phyloP scores from a whole-genome alignment of 2,329 filamentous ascomycete genomes.

The Pyrenophora tritici-repentis region DNA sequence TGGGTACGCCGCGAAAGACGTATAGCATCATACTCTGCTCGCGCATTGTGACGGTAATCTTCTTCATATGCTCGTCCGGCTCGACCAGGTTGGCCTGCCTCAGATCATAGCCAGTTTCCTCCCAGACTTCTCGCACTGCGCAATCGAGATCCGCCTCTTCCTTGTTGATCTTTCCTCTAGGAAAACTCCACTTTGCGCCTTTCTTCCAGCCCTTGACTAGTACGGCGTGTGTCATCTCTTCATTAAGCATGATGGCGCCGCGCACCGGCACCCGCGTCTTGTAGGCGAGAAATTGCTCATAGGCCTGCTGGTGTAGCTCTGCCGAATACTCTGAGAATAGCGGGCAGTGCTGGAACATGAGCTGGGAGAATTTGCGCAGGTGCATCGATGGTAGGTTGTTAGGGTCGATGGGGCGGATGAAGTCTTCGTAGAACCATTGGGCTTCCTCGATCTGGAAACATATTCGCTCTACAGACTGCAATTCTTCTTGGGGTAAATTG shows the following conservation, averaged over 20 bases:
- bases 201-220: constrained; percentile 99
- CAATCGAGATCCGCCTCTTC: constrained; percentile 93
- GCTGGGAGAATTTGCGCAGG: constrained; percentile 81
- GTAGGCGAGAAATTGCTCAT: constrained; percentile 90
- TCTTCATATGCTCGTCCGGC: constrained; percentile 71
- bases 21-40: constrained; percentile 93
- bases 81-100: constrained; percentile 75
- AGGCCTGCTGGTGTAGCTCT: constrained; percentile 79
- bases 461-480: constrained; percentile 87
- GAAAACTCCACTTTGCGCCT: constrained; percentile 93
- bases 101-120: constrained; percentile 92
- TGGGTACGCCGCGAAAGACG: constrained; percentile 85
- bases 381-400: constrained; percentile 80
- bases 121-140: constrained; percentile 90
- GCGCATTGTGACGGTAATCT: constrained; percentile 85
- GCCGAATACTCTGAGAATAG: constrained; percentile 80
- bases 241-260: constrained; percentile 89
- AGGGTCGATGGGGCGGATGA: constrained; percentile 88
- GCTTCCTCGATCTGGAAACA: constrained; percentile 99
- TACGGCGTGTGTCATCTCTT: constrained; percentile 90
- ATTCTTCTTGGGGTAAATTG: constrained; percentile 90
- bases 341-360: constrained; percentile 93
- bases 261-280: constrained; percentile 93
- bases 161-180: constrained; percentile 96
- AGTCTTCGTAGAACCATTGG: constrained; percentile 99